Conservation (phyloP, 352 stramenopile species). For the Phytophthora chlamydospora region DNA sequence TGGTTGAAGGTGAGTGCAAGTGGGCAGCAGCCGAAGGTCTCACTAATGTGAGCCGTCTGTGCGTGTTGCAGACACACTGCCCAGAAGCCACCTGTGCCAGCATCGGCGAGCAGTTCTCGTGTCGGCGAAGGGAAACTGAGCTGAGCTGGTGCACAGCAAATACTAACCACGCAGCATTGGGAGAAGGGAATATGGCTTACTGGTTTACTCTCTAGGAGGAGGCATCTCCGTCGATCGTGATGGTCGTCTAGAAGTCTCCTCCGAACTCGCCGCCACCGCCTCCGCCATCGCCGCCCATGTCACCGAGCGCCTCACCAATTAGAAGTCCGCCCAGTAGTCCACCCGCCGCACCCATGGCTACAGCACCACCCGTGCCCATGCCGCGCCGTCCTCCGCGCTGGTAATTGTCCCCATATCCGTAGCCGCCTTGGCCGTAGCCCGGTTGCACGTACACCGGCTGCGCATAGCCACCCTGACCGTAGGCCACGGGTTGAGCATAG, state of each 20-base stretch:
- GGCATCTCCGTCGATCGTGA: not conserved
- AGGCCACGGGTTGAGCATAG: slow-evolving; percentile 46
- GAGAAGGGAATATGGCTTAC: not conserved
- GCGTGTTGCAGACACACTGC: no score
- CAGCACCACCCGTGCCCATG: slow-evolving; percentile 43
- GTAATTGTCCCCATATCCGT: slow-evolving; percentile 34
- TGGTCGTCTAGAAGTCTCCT: slow-evolving; percentile 40
- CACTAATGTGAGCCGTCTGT: no score
- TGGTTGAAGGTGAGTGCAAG: no score
- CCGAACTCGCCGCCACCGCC: slow-evolving; percentile 39
- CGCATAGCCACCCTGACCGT: slow-evolving; percentile 42
- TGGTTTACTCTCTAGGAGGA: slow-evolving; percentile 1
- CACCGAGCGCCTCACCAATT: slow-evolving; percentile 42
- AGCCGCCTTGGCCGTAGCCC: slow-evolving; percentile 32
- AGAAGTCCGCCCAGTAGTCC: slow-evolving; percentile 47
- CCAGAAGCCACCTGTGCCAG: not conserved
- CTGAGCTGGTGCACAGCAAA: no score
- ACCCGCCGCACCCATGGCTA: slow-evolving; percentile 46
- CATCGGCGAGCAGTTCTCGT: not conserved
- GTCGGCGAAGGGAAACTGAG: not conserved
- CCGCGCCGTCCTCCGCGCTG: slow-evolving; percentile 34
- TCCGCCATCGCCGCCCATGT: slow-evolving; percentile 37
- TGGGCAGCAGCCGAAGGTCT: no score
- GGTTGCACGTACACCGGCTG: slow-evolving; percentile 40
- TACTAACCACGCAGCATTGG: no score